Percentiles rank a stretch among this genome's conserved stretches.
These are phyloP conservation scores for Aethionema arabicum DNA, from an alignment of 345 rosid genomes.

Conservation along the genomic window DNA sequence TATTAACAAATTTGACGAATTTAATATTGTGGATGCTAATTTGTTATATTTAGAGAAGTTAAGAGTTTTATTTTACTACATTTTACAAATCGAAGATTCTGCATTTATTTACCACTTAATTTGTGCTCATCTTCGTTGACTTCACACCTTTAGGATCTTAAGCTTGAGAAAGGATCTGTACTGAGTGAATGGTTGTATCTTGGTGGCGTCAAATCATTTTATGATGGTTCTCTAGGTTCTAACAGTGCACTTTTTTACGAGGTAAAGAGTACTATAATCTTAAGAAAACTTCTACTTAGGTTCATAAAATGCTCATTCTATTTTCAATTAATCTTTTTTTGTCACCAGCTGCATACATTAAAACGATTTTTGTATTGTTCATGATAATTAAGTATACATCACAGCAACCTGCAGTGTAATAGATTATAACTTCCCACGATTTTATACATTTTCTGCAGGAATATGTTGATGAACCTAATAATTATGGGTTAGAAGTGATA, in stretches of 20 bases:
- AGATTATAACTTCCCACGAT: background rate
- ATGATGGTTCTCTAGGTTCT: slow-evolving; percentile 91
- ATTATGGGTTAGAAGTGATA: slow-evolving; percentile 61
- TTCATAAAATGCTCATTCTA: background rate
- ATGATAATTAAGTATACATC: background rate
- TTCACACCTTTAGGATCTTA: slow-evolving; percentile 47
- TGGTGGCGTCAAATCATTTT: slow-evolving; percentile 93
- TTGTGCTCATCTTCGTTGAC: background rate
- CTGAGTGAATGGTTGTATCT: slow-evolving; percentile 73
- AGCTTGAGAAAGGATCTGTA: slow-evolving; percentile 46
- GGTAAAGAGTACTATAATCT: slow-evolving; percentile 42
- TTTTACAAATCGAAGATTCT: too few species aligned
- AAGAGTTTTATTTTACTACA: too few species aligned
- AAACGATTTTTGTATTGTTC: background rate
- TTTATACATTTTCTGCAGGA: slow-evolving; percentile 46
- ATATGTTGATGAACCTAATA: slow-evolving; percentile 65
- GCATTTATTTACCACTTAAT: background rate
- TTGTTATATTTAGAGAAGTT: too few species aligned
- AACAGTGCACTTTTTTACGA: slow-evolving; percentile 85
- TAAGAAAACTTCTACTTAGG: background rate
- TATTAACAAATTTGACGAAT: too few species aligned
- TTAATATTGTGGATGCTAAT: background rate
- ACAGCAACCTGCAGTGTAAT: slow-evolving; percentile 1
- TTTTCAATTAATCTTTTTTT: background rate
- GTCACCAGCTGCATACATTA: slow-evolving; percentile 1